phyloP scores from a whole-genome alignment of 108 stramenopile genomes.

The Nitzschia sp. region DNA sequence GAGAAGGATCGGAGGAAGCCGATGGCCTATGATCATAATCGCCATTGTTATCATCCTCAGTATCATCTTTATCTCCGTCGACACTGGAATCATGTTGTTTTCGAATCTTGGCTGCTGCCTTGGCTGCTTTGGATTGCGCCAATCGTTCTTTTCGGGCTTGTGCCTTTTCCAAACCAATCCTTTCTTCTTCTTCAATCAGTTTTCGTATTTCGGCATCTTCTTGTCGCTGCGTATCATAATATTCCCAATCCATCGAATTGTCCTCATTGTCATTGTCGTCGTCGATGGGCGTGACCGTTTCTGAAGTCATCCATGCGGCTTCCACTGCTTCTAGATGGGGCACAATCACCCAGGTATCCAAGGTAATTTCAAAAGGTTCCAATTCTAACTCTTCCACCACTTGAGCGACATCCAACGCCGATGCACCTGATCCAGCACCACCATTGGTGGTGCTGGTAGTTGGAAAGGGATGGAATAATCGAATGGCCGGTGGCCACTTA shows the following conservation, averaged over 20 bases:
- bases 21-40: not conserved
- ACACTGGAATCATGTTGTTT: not conserved
- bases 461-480: slow-evolving; percentile 79
- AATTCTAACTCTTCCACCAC: slow-evolving; percentile 58
- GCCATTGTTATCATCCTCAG: slow-evolving; percentile 1
- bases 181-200: slow-evolving; percentile 58
- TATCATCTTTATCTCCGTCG: slow-evolving; percentile 9
- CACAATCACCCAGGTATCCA: slow-evolving; percentile 66
- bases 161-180: slow-evolving; percentile 37
- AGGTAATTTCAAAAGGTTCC: slow-evolving; percentile 65
- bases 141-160: slow-evolving; percentile 37
- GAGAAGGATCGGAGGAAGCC: not conserved
- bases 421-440: too few relatives aligned
- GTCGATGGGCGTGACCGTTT: slow-evolving; percentile 4
- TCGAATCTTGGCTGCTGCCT: not conserved
- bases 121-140: slow-evolving; percentile 3
- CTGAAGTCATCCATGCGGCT: slow-evolving; percentile 22
- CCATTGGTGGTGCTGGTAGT: too few relatives aligned
- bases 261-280: not conserved
- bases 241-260: too few relatives aligned
- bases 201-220: slow-evolving; percentile 40
- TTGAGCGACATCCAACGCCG: slow-evolving; percentile 65
- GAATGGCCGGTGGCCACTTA: slow-evolving; percentile 79
- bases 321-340: slow-evolving; percentile 60
- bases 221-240: not conserved